A percentile compares a stretch with the other conserved stretches of the same genome.
Conservation (phyloP, 768 basidiomycete genomes). For the Xerocomus brunneocitrinus region DNA sequence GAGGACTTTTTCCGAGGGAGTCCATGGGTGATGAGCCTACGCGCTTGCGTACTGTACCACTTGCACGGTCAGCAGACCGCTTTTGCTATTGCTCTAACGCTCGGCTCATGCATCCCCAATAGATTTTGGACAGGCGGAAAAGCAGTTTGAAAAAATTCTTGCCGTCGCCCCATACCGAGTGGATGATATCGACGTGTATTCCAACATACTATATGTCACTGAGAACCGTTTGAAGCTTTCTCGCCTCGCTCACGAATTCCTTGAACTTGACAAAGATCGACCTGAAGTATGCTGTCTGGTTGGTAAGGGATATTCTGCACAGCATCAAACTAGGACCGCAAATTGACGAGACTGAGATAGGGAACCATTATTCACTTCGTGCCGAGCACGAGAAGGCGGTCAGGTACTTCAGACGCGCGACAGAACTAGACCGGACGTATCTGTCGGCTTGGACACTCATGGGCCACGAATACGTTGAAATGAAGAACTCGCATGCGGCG, state of each 20-base stretch:
- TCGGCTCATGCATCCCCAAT: conserved; percentile 8
- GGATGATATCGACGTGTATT: conserved; percentile 94
- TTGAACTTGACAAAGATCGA: conserved; percentile 83
- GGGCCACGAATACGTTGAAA: conserved; percentile 98
- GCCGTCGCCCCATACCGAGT: conserved; percentile 80
- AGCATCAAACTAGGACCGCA: neutral
- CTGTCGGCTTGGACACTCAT: conserved; percentile 98
- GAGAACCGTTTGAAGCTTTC: conserved; percentile 86
- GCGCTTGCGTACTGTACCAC: conserved; percentile 86
- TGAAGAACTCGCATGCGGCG: conserved; percentile 99
- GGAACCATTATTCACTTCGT: conserved; percentile 95
- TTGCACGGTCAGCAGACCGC: conserved; percentile 62
- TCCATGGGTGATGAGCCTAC: conserved; percentile 80
- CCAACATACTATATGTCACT: conserved; percentile 95
- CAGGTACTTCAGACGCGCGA: conserved; percentile 89
- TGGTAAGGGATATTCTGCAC: conserved; percentile 47
- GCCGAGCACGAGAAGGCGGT: conserved; percentile 95
- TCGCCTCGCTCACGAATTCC: conserved; percentile 86
- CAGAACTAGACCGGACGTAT: conserved; percentile 92
- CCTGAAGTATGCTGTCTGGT: conserved; percentile 96
- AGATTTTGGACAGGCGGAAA: conserved; percentile 89
- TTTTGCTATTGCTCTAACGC: neutral
- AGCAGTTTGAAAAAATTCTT: conserved; percentile 80
- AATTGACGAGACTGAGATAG: conserved; percentile 36
- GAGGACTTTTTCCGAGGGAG: conserved; percentile 75